Evolutionary conservation across 495 filamentous ascomycete genomes (phyloP).

Genomic region (Aspergillus indologenus): DNA sequence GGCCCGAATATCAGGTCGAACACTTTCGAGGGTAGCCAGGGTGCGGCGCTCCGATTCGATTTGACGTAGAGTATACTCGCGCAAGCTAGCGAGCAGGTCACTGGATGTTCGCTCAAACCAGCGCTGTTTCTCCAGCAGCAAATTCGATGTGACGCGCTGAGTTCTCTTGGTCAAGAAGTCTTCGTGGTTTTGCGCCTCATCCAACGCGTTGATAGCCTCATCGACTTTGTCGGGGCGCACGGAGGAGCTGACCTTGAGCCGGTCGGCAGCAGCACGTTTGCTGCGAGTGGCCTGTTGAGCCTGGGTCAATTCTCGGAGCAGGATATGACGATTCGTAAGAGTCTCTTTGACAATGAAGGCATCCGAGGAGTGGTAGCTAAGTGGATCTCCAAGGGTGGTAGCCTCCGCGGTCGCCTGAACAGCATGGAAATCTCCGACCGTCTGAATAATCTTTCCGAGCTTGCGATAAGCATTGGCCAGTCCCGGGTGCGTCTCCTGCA

Average conservation of each 20-base stretch:
- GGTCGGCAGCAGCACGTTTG: conserved; percentile 79
- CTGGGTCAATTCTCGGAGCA: conserved; percentile 89
- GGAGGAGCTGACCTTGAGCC: conserved; percentile 76
- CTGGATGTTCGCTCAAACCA: conserved; percentile 87
- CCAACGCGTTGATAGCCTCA: conserved; percentile 83
- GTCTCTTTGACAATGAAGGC: conserved; percentile 99
- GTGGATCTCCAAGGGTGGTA: conserved; percentile 87
- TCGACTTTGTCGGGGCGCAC: conserved; percentile 93
- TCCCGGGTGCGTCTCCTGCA: conserved; percentile 85
- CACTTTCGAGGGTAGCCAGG: conserved; percentile 84
- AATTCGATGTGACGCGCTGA: conserved; percentile 80
- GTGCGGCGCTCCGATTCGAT: conserved; percentile 95
- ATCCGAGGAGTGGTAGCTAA: conserved; percentile 93
- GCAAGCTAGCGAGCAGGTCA: conserved; percentile 74
- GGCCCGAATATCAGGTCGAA: conserved; percentile 86
- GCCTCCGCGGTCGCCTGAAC: conserved; percentile 96
- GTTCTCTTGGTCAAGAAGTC: conserved; percentile 76
- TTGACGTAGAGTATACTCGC: conserved; percentile 89
- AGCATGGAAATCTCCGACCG: conserved; percentile 92
- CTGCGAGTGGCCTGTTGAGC: conserved; percentile 77
- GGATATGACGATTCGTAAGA: conserved; percentile 95
- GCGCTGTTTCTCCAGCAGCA: conserved; percentile 80
- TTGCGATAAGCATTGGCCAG: conserved; percentile 89
- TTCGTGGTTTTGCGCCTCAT: conserved; percentile 81
- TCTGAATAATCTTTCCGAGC: conserved; percentile 88